phyloP scores from a whole-genome alignment of 306 rosid genomes.

The Vachellia collinsii region DNA sequence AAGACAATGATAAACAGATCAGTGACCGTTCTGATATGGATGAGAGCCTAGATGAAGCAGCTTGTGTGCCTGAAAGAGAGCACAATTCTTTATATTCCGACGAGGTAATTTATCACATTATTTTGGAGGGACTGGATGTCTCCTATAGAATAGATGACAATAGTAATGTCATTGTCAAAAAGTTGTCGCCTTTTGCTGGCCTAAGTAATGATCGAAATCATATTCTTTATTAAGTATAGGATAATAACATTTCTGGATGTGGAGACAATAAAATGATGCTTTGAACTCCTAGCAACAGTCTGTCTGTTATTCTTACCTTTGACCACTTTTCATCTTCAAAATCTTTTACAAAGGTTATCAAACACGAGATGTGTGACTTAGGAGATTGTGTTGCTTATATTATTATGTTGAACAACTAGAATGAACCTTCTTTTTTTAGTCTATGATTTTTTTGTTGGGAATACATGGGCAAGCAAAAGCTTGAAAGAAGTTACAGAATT shows the following conservation, averaged over 20 bases:
- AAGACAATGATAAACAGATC: constrained; percentile 37
- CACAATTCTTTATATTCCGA: constrained; percentile 35
- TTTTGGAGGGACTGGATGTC: constrained; percentile 77
- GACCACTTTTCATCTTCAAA: background rate
- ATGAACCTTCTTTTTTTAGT: background rate
- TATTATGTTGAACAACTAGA: background rate
- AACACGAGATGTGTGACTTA: background rate
- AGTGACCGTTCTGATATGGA: constrained; percentile 54
- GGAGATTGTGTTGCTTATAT: background rate
- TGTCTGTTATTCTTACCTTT: background rate
- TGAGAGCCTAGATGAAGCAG: constrained; percentile 46
- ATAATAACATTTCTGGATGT: background rate
- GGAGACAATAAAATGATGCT: background rate
- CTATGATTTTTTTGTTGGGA: no score
- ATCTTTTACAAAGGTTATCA: background rate
- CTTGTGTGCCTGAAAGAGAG: constrained; percentile 35
- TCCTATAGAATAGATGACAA: constrained; percentile 64
- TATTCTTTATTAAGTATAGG: background rate
- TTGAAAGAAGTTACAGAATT: no score
- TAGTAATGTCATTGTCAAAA: constrained; percentile 65
- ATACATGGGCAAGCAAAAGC: no score
- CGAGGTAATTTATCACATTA: constrained; percentile 64
- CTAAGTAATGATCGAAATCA: constrained; percentile 30
- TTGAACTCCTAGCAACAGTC: background rate
- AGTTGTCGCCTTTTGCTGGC: constrained; percentile 46